Conservation (phyloP, 192 early-diverging fungal genomes). For the Entrophospora sp. region DNA sequence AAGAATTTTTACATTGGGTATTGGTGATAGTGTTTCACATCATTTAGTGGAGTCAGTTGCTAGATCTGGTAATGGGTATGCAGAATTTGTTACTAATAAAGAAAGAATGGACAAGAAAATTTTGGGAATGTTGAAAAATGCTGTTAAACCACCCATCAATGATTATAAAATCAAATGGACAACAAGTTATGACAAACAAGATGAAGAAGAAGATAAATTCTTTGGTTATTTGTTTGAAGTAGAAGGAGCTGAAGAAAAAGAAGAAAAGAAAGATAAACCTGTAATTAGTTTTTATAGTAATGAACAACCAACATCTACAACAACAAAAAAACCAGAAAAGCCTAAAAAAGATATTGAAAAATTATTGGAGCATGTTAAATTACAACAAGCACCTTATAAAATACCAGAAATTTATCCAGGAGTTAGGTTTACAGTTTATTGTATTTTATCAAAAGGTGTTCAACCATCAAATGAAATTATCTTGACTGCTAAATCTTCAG, state of each 20-base stretch:
- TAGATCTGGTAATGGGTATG: slow-evolving; percentile 36
- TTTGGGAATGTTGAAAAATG: slow-evolving; percentile 43
- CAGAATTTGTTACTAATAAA: slow-evolving; percentile 33
- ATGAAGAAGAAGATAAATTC: no score
- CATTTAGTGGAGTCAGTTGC: slow-evolving; percentile 42
- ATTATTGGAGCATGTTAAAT: not conserved
- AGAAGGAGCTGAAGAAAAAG: no score
- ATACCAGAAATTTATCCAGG: slow-evolving; percentile 9
- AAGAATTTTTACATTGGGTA: slow-evolving; percentile 40
- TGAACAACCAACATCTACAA: not conserved
- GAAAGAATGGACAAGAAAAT: slow-evolving; percentile 46
- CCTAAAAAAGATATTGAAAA: not conserved
- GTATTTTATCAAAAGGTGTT: not conserved
- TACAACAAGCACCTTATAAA: slow-evolving; percentile 7
- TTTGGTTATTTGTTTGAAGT: no score
- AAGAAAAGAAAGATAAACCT: not conserved
- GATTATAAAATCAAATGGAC: slow-evolving; percentile 34
- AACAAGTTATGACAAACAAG: not conserved
- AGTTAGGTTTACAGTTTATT: slow-evolving; percentile 3
- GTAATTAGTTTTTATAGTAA: not conserved
- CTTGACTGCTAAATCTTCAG: not conserved
- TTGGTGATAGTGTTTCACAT: slow-evolving; percentile 41
- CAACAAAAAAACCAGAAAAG: not conserved
- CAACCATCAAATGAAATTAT: not conserved
- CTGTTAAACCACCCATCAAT: slow-evolving; percentile 29